Percentiles rank a stretch among this genome's conserved stretches.
Evolutionary conservation across 208 protist species (phyloP).

Genomic region (Crithidia acanthocephali): DNA sequence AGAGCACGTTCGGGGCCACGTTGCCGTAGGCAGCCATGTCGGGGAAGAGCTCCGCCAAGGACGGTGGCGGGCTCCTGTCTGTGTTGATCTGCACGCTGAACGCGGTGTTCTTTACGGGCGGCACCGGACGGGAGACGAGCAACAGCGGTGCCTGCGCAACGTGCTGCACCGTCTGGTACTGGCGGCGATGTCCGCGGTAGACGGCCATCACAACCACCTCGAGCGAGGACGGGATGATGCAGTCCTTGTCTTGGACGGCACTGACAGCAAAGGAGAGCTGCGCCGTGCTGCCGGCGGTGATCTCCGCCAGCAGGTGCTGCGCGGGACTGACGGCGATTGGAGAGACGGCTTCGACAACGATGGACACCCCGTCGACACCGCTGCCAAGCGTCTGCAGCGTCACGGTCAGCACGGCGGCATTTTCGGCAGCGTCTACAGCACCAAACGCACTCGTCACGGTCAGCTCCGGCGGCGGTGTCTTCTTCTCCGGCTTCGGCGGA

Average conservation of each 20-base stretch:
- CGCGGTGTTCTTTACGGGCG: conserved; percentile 69
- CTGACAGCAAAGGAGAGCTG: conserved; percentile 51
- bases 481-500: background rate
- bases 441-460: conserved; percentile 19
- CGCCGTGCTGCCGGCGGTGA: conserved; percentile 36
- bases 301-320: conserved; percentile 30
- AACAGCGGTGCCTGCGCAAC: conserved; percentile 63
- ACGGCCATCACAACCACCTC: conserved; percentile 53
- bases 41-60: conserved; percentile 81
- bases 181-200: conserved; percentile 40
- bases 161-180: conserved; percentile 42
- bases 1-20: conserved; percentile 73
- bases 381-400: conserved; percentile 18
- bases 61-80: conserved; percentile 64
- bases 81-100: conserved; percentile 93
- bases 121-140: conserved; percentile 60
- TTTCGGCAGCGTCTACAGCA: background rate
- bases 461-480: background rate
- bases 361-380: conserved; percentile 31
- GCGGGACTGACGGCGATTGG: conserved; percentile 48
- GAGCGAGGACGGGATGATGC: conserved; percentile 81
- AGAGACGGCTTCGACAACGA: conserved; percentile 51
- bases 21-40: conserved; percentile 64
- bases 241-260: conserved; percentile 41
- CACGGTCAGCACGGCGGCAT: conserved; percentile 27